These are phyloP conservation scores for Leccinum variabile DNA, from an alignment of 1,284 basidiomycete species.

Conservation along the genomic window DNA sequence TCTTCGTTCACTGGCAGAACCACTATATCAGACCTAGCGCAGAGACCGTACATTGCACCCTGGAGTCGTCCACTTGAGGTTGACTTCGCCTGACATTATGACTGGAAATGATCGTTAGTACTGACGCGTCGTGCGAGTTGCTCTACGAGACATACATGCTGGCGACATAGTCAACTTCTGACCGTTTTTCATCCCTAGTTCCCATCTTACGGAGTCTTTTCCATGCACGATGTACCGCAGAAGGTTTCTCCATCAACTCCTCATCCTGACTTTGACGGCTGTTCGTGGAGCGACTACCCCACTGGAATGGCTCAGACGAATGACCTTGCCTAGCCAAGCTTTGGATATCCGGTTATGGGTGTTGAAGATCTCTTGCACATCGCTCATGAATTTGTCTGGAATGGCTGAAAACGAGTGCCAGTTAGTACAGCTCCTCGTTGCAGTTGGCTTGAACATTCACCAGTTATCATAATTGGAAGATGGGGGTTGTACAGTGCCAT, in stretches of 20 bases:
- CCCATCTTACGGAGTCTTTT: conserved; percentile 44
- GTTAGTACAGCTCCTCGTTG: too few species aligned
- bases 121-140: neutral
- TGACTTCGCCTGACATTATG: conserved; percentile 49
- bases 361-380: conserved; percentile 37
- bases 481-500: too few species aligned
- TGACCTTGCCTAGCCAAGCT: conserved; percentile 37
- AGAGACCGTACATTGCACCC: conserved; percentile 50
- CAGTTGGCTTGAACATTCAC: too few species aligned
- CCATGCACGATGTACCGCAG: conserved; percentile 46
- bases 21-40: too few species aligned
- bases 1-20: too few species aligned
- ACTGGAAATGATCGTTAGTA: conserved; percentile 28
- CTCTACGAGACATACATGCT: conserved; percentile 45
- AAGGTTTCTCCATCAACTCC: conserved; percentile 41
- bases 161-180: conserved; percentile 55
- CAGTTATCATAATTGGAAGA: too few species aligned
- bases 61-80: conserved; percentile 26
- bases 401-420: conserved; percentile 35
- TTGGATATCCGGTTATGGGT: conserved; percentile 33
- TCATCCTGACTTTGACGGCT: conserved; percentile 21
- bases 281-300: conserved; percentile 21
- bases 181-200: conserved; percentile 45
- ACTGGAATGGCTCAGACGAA: neutral
- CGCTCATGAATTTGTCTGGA: conserved; percentile 35